phyloP scores from a whole-genome alignment of 257 asterid species.

The Marsdenia floribunda region DNA sequence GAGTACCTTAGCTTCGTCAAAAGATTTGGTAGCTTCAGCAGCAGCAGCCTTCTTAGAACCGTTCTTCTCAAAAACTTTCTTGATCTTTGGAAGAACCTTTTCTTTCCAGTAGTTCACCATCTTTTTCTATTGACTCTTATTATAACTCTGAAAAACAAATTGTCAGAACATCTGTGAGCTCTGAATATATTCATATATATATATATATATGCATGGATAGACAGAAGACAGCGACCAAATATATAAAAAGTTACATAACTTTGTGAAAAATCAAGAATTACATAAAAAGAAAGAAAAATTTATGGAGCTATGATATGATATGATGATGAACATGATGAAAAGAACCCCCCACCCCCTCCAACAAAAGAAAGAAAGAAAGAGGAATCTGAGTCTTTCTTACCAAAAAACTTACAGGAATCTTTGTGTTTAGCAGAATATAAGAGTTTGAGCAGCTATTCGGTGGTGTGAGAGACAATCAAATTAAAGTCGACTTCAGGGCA shows the following conservation, averaged over 20 bases:
- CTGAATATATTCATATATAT: not conserved
- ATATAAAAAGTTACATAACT: not conserved
- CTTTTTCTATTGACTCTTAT: conserved; percentile 9
- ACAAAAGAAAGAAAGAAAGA: not conserved
- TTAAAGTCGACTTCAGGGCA: conserved; percentile 12
- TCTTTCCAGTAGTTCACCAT: conserved; percentile 78
- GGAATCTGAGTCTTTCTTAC: not conserved
- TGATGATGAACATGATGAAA: not conserved
- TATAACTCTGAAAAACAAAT: not conserved
- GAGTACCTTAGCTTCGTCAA: conserved; percentile 76
- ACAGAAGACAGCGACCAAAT: not conserved
- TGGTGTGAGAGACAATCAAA: not conserved
- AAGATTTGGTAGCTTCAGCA: conserved; percentile 60
- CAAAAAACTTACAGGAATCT: conserved; percentile 14
- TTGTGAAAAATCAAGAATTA: not conserved
- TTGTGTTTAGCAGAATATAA: not conserved
- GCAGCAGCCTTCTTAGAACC: conserved; percentile 53
- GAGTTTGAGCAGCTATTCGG: not conserved
- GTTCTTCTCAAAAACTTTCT: conserved; percentile 69
- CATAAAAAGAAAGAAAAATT: not conserved
- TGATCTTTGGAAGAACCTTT: conserved; percentile 75
- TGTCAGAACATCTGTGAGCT: not conserved
- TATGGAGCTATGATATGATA: not conserved
- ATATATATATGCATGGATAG: no score
- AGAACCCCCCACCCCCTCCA: not conserved